A percentile compares a stretch with the other conserved stretches of the same genome.
phyloP scores from a whole-genome alignment of 2,329 filamentous ascomycete species.

The Talaromyces sp. region DNA sequence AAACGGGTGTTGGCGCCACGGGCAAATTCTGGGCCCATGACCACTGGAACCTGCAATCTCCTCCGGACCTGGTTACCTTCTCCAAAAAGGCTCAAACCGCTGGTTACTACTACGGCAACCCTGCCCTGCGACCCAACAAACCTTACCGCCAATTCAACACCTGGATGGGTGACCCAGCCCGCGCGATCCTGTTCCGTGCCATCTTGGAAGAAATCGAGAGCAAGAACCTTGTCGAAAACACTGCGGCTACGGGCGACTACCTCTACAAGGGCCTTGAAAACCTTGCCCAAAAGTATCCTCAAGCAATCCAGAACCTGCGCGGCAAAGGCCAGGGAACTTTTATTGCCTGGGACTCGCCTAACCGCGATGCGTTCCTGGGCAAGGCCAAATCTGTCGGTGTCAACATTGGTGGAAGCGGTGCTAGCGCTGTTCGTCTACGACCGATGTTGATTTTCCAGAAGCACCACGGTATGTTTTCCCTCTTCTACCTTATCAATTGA shows the following conservation, averaged over 20 bases:
- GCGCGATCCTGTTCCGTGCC: slow-evolving; percentile 77
- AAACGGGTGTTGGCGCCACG: slow-evolving; percentile 87
- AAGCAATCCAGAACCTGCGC: slow-evolving; percentile 74
- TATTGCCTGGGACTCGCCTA: slow-evolving; percentile 83
- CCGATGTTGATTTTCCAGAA: slow-evolving; percentile 93
- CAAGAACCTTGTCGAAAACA: slow-evolving; percentile 72
- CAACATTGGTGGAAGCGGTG: slow-evolving; percentile 82
- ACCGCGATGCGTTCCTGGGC: slow-evolving; percentile 72
- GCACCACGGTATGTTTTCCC: slow-evolving; percentile 59
- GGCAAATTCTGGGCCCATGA: slow-evolving; percentile 97
- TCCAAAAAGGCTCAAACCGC: slow-evolving; percentile 93
- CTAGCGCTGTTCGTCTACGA: slow-evolving; percentile 69
- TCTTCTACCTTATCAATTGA: not conserved
- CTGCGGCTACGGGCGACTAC: slow-evolving; percentile 73
- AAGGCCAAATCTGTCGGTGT: slow-evolving; percentile 75
- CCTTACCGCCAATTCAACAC: slow-evolving; percentile 96
- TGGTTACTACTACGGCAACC: slow-evolving; percentile 85
- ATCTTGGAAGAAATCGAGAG: slow-evolving; percentile 78
- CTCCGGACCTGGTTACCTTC: slow-evolving; percentile 92
- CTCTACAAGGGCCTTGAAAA: slow-evolving; percentile 66
- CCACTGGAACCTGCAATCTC: slow-evolving; percentile 76
- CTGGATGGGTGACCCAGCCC: slow-evolving; percentile 90
- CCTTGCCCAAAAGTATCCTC: slow-evolving; percentile 67
- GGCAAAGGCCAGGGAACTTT: slow-evolving; percentile 88
- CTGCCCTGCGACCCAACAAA: slow-evolving; percentile 78